Evolutionary conservation across 139 green algal species (phyloP).

Genomic region (Chlorella sp.): DNA sequence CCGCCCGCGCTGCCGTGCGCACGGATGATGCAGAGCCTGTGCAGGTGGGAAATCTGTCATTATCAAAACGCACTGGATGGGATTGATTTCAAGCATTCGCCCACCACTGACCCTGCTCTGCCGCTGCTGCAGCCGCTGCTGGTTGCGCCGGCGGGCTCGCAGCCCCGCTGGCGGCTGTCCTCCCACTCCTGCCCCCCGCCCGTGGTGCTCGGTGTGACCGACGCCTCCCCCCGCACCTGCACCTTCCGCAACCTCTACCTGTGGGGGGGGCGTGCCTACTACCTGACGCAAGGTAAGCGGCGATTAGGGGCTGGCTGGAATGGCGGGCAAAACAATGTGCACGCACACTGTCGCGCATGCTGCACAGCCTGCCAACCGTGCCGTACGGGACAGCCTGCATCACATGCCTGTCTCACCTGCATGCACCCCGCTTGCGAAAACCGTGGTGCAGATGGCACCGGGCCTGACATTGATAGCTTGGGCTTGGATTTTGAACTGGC

Average conservation of each 20-base stretch:
- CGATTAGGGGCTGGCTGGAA: background rate
- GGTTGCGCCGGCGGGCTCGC: background rate
- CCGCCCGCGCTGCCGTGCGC: too few species aligned
- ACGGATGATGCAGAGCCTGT: too few species aligned
- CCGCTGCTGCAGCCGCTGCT: too few species aligned
- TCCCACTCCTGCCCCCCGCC: background rate
- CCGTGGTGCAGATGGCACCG: background rate
- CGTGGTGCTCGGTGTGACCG: background rate
- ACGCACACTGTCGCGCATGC: background rate
- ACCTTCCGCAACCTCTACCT: conserved; percentile 3
- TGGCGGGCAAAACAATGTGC: too few species aligned
- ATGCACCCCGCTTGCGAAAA: background rate
- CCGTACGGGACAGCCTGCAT: background rate
- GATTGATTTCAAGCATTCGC: too few species aligned
- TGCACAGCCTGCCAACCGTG: background rate
- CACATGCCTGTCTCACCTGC: background rate
- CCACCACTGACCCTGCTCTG: too few species aligned
- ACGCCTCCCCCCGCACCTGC: background rate
- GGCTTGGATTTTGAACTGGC: background rate
- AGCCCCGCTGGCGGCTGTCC: background rate
- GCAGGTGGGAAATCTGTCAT: too few species aligned
- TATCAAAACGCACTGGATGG: too few species aligned
- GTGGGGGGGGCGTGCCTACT: background rate
- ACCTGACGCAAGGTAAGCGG: background rate
- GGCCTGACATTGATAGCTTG: background rate